phyloP scores from a whole-genome alignment of 2,329 filamentous ascomycete species.

The Nemania abortiva region DNA sequence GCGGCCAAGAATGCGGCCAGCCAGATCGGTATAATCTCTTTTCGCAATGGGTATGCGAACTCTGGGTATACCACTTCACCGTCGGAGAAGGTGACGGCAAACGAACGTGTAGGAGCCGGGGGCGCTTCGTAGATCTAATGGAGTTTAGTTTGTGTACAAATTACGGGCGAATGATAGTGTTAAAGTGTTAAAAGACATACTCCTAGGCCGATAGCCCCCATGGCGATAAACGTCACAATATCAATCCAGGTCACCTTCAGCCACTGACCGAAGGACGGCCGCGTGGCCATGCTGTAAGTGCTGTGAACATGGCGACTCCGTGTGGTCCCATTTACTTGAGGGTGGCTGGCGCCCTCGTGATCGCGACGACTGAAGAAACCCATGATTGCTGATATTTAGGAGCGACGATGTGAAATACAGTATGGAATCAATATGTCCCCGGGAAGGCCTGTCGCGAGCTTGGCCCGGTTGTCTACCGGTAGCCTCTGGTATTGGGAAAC shows the following conservation, averaged over 20 bases:
- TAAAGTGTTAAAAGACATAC: conserved; percentile 57
- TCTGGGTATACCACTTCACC: conserved; percentile 77
- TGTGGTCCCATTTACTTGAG: conserved; percentile 17
- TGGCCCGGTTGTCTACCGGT: conserved; percentile 8
- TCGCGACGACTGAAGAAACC: conserved; percentile 45
- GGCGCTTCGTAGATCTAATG: conserved; percentile 70
- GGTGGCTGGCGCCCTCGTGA: conserved; percentile 32
- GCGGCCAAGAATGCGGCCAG: conserved; percentile 74
- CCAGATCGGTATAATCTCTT: conserved; percentile 79
- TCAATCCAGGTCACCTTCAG: conserved; percentile 75
- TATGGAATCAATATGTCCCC: conserved; percentile 3
- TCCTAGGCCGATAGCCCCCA: conserved; percentile 75
- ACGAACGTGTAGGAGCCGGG: conserved; percentile 76
- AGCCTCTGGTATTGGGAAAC: background rate
- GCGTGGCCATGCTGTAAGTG: conserved; percentile 59
- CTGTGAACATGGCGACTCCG: conserved; percentile 30
- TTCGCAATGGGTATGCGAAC: conserved; percentile 77
- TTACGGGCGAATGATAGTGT: too few relatives aligned
- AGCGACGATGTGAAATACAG: background rate
- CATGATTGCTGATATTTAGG: conserved; percentile 33
- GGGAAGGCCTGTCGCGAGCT: background rate
- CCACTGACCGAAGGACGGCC: conserved; percentile 77
- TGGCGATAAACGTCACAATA: conserved; percentile 73
- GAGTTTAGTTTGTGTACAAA: conserved; percentile 19
- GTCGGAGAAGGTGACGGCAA: conserved; percentile 74